Base-by-base conservation (phyloP, 2,329 filamentous ascomycete species). In the Penicillium sp. region DNA sequence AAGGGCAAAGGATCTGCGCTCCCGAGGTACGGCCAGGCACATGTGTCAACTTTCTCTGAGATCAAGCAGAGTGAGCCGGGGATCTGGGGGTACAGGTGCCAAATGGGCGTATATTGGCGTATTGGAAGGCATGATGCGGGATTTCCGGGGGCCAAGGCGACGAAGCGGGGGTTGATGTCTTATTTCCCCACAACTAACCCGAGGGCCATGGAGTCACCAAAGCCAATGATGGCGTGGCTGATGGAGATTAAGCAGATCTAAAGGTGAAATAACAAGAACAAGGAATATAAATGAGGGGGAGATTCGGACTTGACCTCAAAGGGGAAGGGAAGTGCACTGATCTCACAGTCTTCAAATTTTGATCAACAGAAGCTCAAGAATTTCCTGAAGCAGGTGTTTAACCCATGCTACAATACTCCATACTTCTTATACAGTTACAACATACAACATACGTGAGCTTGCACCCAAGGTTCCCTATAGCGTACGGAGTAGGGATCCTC, bases 21-120 rank as follows among this genome's bases (percentile, higher is more conserved):
- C 46, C 51, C 51, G 39, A 49, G 51, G 51, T 38, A 38, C 49
- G 19, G 35, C n/a, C 27, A 50, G 51, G 51, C 39, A 44, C 51
- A 53, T 53, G 51, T 48, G 45, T 16, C n/a, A 19, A 34, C 18
- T 18, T n/a, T n/a, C n/a, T n/a, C n/a, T 48, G 7, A 18, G 35
- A 18, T n/a, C 14, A 36, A 18, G 2, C 8, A 16, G 8, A n/a
- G n/a, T 16, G 4, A 36, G 29, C n/a, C 34, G 35, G 48, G 41
- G 48, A 32, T 51, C 23, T 18, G 26, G 19, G 19, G 9, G 4
- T 18, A 27, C 23, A 23, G 23, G 14, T 29, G 27, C 2, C 27
- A 45, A 51, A 36, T 43, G n/a, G 13, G 27, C 27, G 47, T 51
- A 51, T 40, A 51, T 26, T 45, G 40, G 41, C 47, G 47, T 50